Evolutionary conservation across 371 early-diverging fungal species (phyloP).

Genomic region (Conidiobolus incongruus): DNA sequence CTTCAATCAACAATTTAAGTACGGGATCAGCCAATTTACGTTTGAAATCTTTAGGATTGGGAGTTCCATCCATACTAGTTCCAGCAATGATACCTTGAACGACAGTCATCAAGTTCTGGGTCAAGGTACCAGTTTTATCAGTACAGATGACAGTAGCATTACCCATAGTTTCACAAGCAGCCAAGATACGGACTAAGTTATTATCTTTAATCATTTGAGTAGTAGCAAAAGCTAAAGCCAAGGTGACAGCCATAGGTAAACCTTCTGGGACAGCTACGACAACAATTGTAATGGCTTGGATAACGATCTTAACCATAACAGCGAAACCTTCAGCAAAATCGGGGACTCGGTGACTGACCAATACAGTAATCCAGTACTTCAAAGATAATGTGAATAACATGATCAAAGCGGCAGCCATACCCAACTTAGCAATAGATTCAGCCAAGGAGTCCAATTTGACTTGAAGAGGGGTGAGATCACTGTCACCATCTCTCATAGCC

Average conservation of each 20-base stretch:
- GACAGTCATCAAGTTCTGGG: slow-evolving; percentile 74
- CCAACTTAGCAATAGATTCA: slow-evolving; percentile 41
- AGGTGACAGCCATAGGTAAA: slow-evolving; percentile 51
- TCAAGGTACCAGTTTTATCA: slow-evolving; percentile 81
- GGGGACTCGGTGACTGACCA: slow-evolving; percentile 8
- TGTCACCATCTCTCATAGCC: slow-evolving; percentile 12
- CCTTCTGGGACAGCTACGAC: slow-evolving; percentile 70
- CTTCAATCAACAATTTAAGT: slow-evolving; percentile 23
- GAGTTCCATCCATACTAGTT: not conserved
- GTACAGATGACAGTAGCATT: slow-evolving; percentile 78
- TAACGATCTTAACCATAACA: slow-evolving; percentile 28
- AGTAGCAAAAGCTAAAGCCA: slow-evolving; percentile 54
- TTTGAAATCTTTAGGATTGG: slow-evolving; percentile 2
- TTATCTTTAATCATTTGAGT: slow-evolving; percentile 76
- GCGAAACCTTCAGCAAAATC: slow-evolving; percentile 13
- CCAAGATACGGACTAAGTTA: slow-evolving; percentile 65
- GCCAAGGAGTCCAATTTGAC: slow-evolving; percentile 39
- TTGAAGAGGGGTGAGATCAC: slow-evolving; percentile 45
- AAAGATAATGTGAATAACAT: slow-evolving; percentile 16
- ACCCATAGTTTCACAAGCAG: slow-evolving; percentile 89
- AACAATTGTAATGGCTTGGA: slow-evolving; percentile 40
- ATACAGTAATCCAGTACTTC: slow-evolving; percentile 2
- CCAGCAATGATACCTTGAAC: slow-evolving; percentile 26
- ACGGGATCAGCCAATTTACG: slow-evolving; percentile 16
- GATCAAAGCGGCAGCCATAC: slow-evolving; percentile 33